Evolutionary conservation across 2,329 filamentous ascomycete genomes (phyloP).

Genomic region (Parascedosporium putredinis): DNA sequence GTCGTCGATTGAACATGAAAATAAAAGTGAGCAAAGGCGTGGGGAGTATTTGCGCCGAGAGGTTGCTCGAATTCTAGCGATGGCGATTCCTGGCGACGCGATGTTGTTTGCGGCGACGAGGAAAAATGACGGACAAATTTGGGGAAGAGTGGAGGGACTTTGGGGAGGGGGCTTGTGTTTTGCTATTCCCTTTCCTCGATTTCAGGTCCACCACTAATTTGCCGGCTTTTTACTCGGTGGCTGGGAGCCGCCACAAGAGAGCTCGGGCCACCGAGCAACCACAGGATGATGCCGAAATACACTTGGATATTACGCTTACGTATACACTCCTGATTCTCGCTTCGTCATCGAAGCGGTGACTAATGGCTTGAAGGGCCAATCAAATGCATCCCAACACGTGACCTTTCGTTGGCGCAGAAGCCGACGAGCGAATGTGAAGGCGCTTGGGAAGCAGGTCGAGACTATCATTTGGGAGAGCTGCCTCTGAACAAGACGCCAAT

Average conservation of each 20-base stretch:
- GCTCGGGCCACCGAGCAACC: constrained; percentile 6
- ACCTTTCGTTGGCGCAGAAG: not conserved
- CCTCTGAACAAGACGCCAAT: too few relatives aligned
- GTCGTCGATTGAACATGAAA: not conserved
- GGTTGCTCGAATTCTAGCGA: not conserved
- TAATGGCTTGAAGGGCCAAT: not conserved
- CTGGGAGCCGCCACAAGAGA: constrained; percentile 8
- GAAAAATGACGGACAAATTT: constrained; percentile 6
- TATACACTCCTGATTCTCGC: too few relatives aligned
- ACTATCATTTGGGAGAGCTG: too few relatives aligned
- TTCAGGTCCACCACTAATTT: constrained; percentile 5
- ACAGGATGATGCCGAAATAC: not conserved
- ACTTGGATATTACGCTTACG: not conserved
- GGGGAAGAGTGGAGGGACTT: constrained; percentile 8
- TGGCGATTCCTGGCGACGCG: not conserved
- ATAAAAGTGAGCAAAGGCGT: not conserved
- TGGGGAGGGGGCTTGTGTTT: constrained; percentile 7
- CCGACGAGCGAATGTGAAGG: not conserved
- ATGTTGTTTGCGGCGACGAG: constrained; percentile 4
- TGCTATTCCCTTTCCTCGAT: constrained; percentile 3
- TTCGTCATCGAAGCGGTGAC: not conserved
- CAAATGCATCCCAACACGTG: not conserved
- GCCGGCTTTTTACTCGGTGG: constrained; percentile 6
- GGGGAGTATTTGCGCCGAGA: not conserved
- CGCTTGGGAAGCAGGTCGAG: too few relatives aligned